phyloP scores from a whole-genome alignment of 441 rosid genomes.

The Cnidoscolus chayamansa region DNA sequence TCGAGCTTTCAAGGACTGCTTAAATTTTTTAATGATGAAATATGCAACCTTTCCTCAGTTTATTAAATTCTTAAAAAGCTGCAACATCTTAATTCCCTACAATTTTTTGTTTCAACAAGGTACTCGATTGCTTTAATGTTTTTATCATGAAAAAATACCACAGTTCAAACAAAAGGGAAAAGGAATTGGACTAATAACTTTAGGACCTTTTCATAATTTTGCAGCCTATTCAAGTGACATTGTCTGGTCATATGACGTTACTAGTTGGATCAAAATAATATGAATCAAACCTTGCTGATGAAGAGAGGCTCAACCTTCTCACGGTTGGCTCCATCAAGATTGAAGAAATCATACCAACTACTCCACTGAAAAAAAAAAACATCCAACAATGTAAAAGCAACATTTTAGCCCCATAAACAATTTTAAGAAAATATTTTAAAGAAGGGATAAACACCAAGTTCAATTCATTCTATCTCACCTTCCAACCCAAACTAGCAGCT shows the following conservation, averaged over 20 bases:
- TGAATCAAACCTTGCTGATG: constrained; percentile 70
- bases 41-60: background rate
- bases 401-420: constrained; percentile 9
- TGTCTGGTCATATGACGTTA: background rate
- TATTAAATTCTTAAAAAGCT: background rate
- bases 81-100: background rate
- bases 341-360: constrained; percentile 72
- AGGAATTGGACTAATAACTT: background rate
- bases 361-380: constrained; percentile 49
- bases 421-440: background rate
- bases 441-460: constrained; percentile 9
- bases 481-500: constrained; percentile 67
- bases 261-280: background rate
- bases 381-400: constrained; percentile 17
- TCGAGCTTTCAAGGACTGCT: background rate
- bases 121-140: no score
- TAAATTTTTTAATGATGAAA: background rate
- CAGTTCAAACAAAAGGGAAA: background rate
- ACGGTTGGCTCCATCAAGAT: constrained; percentile 65
- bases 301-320: constrained; percentile 84
- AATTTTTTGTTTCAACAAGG: background rate
- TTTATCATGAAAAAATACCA: no score
- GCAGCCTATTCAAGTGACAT: background rate
- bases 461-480: constrained; percentile 41
- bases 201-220: background rate